These are phyloP conservation scores for Tolypocladium paradoxum DNA, from an alignment of 2,329 filamentous ascomycete species.

Conservation along the genomic window DNA sequence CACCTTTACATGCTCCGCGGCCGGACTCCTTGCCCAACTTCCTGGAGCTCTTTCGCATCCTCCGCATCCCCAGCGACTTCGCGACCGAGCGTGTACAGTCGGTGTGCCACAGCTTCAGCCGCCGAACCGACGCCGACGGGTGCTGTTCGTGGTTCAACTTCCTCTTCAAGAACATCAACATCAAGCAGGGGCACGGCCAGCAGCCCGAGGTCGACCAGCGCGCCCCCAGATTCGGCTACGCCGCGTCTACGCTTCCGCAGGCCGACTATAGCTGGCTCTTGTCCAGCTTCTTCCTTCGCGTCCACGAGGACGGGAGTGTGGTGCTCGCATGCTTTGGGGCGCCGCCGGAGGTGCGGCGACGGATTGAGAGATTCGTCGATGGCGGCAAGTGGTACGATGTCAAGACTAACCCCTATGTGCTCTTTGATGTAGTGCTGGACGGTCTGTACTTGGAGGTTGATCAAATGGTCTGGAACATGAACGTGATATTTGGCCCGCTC, in stretches of 20 bases:
- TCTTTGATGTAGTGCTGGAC: slow-evolving; percentile 18
- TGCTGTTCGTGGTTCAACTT: slow-evolving; percentile 23
- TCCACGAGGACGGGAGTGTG: slow-evolving; percentile 6
- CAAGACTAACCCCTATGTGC: slow-evolving; percentile 12
- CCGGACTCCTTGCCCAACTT: slow-evolving; percentile 10
- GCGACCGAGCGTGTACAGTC: slow-evolving; percentile 16
- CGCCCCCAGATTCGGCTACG: slow-evolving; percentile 1
- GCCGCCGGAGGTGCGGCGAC: slow-evolving; percentile 9
- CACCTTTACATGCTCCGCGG: slow-evolving; percentile 16
- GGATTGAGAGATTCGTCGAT: slow-evolving; percentile 12
- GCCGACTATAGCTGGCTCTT: slow-evolving; percentile 17
- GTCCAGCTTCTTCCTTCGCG: slow-evolving; percentile 16
- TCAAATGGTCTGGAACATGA: slow-evolving; percentile 18
- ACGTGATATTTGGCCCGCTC: slow-evolving; percentile 16
- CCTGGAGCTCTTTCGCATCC: slow-evolving; percentile 17
- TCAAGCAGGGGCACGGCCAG: slow-evolving; percentile 8
- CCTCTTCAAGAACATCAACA: slow-evolving; percentile 21
- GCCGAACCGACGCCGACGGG: slow-evolving; percentile 12
- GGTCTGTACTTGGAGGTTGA: slow-evolving; percentile 17
- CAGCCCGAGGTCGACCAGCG: slow-evolving; percentile 15
- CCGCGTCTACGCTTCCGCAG: slow-evolving; percentile 12
- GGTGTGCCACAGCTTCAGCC: slow-evolving; percentile 23
- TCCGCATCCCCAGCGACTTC: slow-evolving; percentile 20
- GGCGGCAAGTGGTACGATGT: slow-evolving; percentile 14
- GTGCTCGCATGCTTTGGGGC: slow-evolving; percentile 17